Percentiles rank a stretch among this genome's conserved stretches.
These are phyloP conservation scores for Sordaria brevicollis DNA, from an alignment of 495 filamentous ascomycete genomes.

Conservation along the genomic window DNA sequence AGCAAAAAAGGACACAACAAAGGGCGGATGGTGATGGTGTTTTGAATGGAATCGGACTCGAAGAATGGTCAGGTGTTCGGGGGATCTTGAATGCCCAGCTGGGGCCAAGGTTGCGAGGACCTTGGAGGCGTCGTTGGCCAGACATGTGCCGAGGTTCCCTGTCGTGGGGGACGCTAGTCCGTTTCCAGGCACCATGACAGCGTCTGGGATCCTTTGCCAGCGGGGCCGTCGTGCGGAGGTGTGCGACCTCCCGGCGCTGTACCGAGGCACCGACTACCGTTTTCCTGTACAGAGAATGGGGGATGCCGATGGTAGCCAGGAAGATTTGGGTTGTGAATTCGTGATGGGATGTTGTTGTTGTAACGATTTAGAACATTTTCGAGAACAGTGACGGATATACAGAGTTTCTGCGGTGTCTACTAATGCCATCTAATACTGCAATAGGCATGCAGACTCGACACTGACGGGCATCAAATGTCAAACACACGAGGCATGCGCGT, in stretches of 20 bases:
- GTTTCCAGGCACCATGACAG: not conserved
- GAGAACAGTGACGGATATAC: not conserved
- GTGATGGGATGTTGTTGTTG: too few species aligned
- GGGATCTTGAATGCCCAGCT: not conserved
- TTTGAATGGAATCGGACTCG: not conserved
- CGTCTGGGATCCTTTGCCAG: not conserved
- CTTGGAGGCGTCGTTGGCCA: not conserved
- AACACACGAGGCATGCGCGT: not conserved
- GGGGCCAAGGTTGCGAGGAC: not conserved
- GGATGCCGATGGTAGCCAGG: not conserved
- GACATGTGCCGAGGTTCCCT: slow-evolving; percentile 9
- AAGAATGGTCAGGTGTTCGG: not conserved
- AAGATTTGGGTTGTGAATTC: not conserved
- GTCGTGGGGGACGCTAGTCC: not conserved
- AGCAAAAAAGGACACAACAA: not conserved
- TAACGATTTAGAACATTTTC: not conserved
- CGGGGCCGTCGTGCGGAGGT: not conserved
- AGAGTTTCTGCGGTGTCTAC: not conserved
- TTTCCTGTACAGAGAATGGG: not conserved
- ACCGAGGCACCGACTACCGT: slow-evolving; percentile 3
- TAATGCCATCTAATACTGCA: not conserved
- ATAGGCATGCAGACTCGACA: not conserved
- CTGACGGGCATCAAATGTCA: not conserved
- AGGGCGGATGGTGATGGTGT: not conserved
- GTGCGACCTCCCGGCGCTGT: not conserved